phyloP scores from a whole-genome alignment of 768 basidiomycete genomes.

The Lentinus tigrinus region DNA sequence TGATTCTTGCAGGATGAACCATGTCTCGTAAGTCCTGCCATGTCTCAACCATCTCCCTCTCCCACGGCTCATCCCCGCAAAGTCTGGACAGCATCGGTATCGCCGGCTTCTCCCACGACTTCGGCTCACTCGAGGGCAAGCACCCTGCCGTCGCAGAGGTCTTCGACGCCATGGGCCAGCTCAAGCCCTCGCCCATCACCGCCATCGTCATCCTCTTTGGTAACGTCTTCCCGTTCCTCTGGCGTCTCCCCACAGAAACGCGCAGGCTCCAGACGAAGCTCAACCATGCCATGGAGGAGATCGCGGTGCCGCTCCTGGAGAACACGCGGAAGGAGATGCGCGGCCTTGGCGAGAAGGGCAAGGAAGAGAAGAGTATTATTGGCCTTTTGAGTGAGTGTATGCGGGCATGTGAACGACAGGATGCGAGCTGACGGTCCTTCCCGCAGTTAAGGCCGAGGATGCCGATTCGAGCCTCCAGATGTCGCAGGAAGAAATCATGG shows the following conservation, averaged over 20 bases:
- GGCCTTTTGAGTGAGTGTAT: constrained; percentile 34
- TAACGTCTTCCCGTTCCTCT: constrained; percentile 29
- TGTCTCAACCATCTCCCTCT: background rate
- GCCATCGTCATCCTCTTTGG: constrained; percentile 26
- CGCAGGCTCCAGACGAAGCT: constrained; percentile 25
- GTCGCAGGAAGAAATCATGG: constrained; percentile 42
- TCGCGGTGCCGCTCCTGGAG: constrained; percentile 33
- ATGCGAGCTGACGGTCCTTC: background rate
- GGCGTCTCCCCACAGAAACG: constrained; percentile 32
- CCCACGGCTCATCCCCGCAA: background rate
- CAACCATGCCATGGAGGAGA: constrained; percentile 31
- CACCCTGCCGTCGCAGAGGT: constrained; percentile 34
- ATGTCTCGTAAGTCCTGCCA: constrained; percentile 35
- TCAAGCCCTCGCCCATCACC: constrained; percentile 7
- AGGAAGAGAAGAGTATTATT: constrained; percentile 36
- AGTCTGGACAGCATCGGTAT: constrained; percentile 60
- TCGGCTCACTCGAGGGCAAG: constrained; percentile 51
- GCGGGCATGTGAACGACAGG: background rate
- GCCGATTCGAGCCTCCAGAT: constrained; percentile 30
- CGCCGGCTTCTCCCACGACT: constrained; percentile 59
- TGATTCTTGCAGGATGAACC: constrained; percentile 40
- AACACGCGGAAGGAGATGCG: constrained; percentile 34
- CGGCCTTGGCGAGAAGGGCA: constrained; percentile 20
- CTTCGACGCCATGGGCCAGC: constrained; percentile 22
- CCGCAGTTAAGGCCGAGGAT: constrained; percentile 37